Percentiles rank a stretch among this genome's conserved stretches.
phyloP scores from a whole-genome alignment of 2,329 filamentous ascomycete species.

The Tolypocladium endophyticum region DNA sequence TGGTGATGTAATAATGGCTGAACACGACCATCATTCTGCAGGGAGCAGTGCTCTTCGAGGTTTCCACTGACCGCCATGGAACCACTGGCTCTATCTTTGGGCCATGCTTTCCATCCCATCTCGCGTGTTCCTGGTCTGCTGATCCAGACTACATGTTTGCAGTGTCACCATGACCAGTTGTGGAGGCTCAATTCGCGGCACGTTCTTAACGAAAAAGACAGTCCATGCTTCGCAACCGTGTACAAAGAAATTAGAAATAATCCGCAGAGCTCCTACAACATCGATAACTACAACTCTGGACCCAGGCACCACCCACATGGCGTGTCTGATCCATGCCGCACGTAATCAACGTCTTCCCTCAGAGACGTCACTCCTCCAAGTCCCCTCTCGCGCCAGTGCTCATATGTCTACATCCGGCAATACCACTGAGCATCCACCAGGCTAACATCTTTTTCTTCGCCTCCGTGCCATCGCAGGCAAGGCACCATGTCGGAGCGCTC shows the following conservation, averaged over 20 bases:
- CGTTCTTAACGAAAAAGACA: no score
- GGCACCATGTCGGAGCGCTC: slow-evolving; percentile 21
- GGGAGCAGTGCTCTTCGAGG: no score
- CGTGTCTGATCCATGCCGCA: not conserved
- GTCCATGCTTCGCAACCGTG: no score
- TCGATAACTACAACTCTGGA: not conserved
- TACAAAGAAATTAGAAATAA: not conserved
- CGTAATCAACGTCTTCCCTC: not conserved
- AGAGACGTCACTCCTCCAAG: not conserved
- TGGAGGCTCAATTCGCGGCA: no score
- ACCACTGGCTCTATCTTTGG: no score
- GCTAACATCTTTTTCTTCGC: slow-evolving; percentile 8
- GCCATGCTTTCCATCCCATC: no score
- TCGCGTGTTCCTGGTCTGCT: no score
- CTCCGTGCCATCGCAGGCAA: slow-evolving; percentile 24
- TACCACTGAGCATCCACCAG: slow-evolving; percentile 21
- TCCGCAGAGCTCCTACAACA: not conserved
- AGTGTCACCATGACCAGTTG: no score
- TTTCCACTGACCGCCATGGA: no score
- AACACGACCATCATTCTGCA: not conserved
- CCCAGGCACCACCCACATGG: not conserved
- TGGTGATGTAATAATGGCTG: not conserved
- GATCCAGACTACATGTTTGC: no score
- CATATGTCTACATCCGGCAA: slow-evolving; percentile 6
- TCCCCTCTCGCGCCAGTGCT: not conserved